Evolutionary conservation across 31 red algal genomes (phyloP).

Genomic region (Endocladia muricata): DNA sequence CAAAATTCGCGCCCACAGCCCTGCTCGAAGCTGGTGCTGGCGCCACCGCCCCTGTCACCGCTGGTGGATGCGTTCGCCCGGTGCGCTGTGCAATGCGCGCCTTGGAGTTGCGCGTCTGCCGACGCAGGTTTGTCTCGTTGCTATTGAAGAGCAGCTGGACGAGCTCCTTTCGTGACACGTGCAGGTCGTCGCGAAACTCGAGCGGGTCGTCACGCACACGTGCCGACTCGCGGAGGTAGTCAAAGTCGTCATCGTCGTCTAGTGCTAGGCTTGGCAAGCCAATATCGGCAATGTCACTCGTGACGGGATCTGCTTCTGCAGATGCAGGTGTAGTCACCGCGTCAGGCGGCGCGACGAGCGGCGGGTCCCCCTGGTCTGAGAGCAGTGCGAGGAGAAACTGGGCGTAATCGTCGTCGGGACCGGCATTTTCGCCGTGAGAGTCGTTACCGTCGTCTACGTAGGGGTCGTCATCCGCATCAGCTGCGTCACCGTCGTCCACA

Average conservation of each 20-base stretch:
- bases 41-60: background rate
- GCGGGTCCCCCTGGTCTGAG: background rate
- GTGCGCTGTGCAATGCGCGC: background rate
- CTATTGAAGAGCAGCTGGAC: constrained; percentile 40
- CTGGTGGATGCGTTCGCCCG: background rate
- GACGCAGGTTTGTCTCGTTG: background rate
- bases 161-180: constrained; percentile 48
- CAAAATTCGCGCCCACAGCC: background rate
- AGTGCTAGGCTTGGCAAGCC: constrained; percentile 1
- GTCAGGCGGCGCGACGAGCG: no score
- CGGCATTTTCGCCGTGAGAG: constrained; percentile 19
- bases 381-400: background rate
- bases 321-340: background rate
- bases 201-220: constrained; percentile 57
- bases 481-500: background rate
- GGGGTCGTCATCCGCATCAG: background rate
- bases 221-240: constrained; percentile 65
- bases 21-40: background rate
- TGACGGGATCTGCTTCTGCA: background rate
- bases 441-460: constrained; percentile 32
- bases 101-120: constrained; percentile 7
- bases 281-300: background rate
- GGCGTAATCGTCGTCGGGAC: background rate
- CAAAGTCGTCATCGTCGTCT: constrained; percentile 74
- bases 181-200: constrained; percentile 64